These are phyloP conservation scores for Panaeolus cyanescens DNA, from an alignment of 768 basidiomycete species.

Conservation along the genomic window DNA sequence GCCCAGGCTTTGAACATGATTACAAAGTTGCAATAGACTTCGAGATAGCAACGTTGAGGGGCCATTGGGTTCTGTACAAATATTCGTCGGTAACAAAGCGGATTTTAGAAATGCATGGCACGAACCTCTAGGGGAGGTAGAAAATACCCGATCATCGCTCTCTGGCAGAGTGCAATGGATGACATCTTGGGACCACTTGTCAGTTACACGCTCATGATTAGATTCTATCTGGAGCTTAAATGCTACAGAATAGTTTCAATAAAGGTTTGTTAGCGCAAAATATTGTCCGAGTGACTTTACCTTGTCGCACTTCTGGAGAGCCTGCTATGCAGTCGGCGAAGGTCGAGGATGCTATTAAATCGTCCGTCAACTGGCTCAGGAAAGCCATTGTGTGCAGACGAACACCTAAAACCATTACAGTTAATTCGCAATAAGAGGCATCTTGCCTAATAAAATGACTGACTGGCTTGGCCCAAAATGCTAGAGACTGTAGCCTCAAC, in stretches of 20 bases:
- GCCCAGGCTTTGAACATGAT: slow-evolving; percentile 58
- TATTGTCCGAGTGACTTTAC: slow-evolving; percentile 26
- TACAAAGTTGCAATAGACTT: slow-evolving; percentile 55
- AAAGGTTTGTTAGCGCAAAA: background rate
- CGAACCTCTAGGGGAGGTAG: background rate
- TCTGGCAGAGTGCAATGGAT: slow-evolving; percentile 34
- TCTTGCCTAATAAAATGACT: slow-evolving; percentile 12
- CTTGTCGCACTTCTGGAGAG: slow-evolving; percentile 19
- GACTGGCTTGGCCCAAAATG: slow-evolving; percentile 27
- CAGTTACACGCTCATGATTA: slow-evolving; percentile 48
- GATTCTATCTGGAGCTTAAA: slow-evolving; percentile 45
- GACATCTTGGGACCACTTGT: slow-evolving; percentile 54
- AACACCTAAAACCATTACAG: slow-evolving; percentile 4
- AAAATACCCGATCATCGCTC: slow-evolving; percentile 12
- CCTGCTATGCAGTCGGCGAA: slow-evolving; percentile 15
- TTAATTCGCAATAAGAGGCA: background rate
- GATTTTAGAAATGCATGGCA: background rate
- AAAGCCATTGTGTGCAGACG: slow-evolving; percentile 17
- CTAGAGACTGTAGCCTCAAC: slow-evolving; percentile 28
- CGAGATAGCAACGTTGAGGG: slow-evolving; percentile 58
- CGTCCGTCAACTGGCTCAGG: slow-evolving; percentile 17
- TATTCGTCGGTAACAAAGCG: background rate
- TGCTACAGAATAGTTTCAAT: slow-evolving; percentile 32
- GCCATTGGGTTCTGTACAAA: background rate
- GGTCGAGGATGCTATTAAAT: slow-evolving; percentile 19